These are phyloP conservation scores for Ceratocystis variospora DNA, from an alignment of 2,329 filamentous ascomycete genomes.

Conservation along the genomic window DNA sequence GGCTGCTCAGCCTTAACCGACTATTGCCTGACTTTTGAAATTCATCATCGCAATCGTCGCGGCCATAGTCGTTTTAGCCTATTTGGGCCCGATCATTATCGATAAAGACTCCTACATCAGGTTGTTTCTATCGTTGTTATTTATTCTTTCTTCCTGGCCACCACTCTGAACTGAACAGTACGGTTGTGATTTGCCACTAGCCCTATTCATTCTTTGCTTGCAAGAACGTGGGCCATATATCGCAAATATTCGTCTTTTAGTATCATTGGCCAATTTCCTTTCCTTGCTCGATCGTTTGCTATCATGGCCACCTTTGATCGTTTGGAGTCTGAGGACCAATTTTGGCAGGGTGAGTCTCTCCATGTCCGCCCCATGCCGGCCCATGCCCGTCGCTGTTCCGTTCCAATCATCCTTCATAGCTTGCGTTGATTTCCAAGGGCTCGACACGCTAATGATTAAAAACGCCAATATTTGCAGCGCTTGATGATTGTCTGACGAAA, in stretches of 20 bases:
- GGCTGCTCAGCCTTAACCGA: neutral
- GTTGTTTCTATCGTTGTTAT: neutral
- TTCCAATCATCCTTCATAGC: neutral
- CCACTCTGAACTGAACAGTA: neutral
- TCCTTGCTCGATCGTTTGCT: neutral
- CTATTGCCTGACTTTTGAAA: neutral
- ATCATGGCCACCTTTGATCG: conserved; percentile 16
- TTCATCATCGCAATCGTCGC: neutral
- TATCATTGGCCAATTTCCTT: neutral
- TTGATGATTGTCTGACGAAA: conserved; percentile 34
- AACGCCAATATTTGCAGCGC: conserved; percentile 28
- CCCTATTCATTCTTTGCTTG: neutral
- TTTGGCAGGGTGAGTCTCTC: conserved; percentile 61
- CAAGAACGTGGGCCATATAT: neutral
- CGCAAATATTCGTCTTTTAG: neutral
- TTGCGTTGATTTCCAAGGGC: neutral
- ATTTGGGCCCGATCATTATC: neutral
- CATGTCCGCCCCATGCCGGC: neutral
- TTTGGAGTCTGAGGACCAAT: conserved; percentile 52
- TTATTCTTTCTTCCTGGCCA: neutral
- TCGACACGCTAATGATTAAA: neutral
- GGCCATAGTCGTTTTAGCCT: neutral
- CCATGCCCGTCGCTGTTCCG: too few relatives aligned
- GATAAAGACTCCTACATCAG: neutral
- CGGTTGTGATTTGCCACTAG: neutral